Conservation (phyloP, 2,329 filamentous ascomycete species). For the Monosporascus sp. region DNA sequence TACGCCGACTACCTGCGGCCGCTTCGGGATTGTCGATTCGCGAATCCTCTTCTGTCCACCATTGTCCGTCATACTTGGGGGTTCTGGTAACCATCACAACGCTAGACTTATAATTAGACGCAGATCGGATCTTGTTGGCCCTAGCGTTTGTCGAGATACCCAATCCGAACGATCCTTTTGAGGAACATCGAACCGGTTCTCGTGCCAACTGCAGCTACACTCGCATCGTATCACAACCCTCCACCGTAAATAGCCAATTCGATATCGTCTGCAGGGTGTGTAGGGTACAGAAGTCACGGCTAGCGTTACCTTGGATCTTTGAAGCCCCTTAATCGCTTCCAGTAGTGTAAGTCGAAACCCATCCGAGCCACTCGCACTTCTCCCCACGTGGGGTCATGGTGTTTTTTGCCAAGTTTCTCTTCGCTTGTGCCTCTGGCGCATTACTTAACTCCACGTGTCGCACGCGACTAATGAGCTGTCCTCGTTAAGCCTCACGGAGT, state of each 20-base stretch:
- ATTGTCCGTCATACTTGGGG: neutral
- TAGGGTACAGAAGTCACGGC: neutral
- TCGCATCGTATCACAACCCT: slow-evolving; percentile 6
- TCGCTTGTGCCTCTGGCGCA: neutral
- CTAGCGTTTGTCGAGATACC: slow-evolving; percentile 2
- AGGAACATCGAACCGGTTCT: slow-evolving; percentile 10
- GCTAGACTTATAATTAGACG: neutral
- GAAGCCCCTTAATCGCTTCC: neutral
- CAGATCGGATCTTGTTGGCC: neutral
- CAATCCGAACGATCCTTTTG: neutral
- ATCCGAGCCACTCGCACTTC: neutral
- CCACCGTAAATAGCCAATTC: slow-evolving; percentile 2
- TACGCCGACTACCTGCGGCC: neutral
- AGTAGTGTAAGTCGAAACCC: neutral
- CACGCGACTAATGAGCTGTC: neutral
- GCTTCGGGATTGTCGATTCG: neutral
- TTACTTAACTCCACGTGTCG: neutral
- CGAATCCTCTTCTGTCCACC: neutral
- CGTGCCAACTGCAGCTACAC: slow-evolving; percentile 11
- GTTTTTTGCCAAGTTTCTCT: neutral
- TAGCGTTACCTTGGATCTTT: neutral
- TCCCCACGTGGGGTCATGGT: neutral
- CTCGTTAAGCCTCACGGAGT: neutral
- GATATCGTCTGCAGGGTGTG: neutral
- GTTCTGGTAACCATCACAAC: neutral